Evolutionary conservation across 2,329 filamentous ascomycete species (phyloP).

Genomic region (Dactylellina sp.): DNA sequence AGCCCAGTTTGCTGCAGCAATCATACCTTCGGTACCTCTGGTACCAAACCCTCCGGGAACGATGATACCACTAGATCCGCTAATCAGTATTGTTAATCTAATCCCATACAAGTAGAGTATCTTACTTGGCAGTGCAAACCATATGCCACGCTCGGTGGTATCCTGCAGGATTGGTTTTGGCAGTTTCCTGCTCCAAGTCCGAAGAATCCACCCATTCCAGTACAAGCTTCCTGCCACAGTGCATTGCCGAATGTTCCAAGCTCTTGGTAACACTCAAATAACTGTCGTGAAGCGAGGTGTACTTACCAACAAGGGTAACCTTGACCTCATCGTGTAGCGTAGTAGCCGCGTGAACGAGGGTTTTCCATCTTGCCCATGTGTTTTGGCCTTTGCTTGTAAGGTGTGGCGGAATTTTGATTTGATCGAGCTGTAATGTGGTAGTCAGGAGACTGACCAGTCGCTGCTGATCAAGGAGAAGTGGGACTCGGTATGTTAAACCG

Average conservation of each 20-base stretch:
- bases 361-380: constrained; percentile 85
- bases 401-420: constrained; percentile 68
- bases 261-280: constrained; percentile 88
- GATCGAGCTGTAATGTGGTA: constrained; percentile 74
- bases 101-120: constrained; percentile 17
- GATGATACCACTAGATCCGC: constrained; percentile 68
- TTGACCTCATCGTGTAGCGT: constrained; percentile 76
- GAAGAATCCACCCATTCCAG: constrained; percentile 87
- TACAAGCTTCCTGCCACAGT: constrained; percentile 80
- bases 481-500: constrained; percentile 91
- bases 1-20: constrained; percentile 86
- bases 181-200: constrained; percentile 78
- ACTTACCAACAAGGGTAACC: constrained; percentile 93
- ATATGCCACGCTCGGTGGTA: constrained; percentile 89
- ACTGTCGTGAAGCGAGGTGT: constrained; percentile 83
- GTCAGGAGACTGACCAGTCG: constrained; percentile 77
- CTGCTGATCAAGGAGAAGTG: constrained; percentile 88
- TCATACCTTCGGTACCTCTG: constrained; percentile 89
- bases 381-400: constrained; percentile 73
- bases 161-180: constrained; percentile 73
- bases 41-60: constrained; percentile 83
- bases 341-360: constrained; percentile 75
- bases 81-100: neutral
- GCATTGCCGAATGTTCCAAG: constrained; percentile 91
- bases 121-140: constrained; percentile 74